phyloP scores from a whole-genome alignment of 225 moss, liverwort and hornwort genomes.

The Marchantia paleacea region DNA sequence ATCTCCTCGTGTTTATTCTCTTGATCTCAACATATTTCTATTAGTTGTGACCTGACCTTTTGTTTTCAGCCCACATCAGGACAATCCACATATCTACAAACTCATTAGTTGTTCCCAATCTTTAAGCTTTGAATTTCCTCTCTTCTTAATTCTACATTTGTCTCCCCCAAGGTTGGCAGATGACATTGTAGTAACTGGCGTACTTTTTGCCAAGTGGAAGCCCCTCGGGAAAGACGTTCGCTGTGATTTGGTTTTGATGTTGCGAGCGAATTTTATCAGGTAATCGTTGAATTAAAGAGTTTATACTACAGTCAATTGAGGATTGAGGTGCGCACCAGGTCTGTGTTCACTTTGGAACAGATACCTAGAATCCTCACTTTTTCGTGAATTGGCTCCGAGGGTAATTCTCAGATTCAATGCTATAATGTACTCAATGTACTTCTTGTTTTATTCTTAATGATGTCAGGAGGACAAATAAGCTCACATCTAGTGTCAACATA shows the following conservation, averaged over 20 bases:
- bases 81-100: too few species aligned
- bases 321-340: too few species aligned
- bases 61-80: too few species aligned
- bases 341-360: too few species aligned
- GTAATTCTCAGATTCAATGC: not conserved
- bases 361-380: too few species aligned
- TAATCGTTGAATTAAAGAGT: conserved; percentile 8
- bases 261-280: conserved; percentile 82
- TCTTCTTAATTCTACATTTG: not conserved
- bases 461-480: conserved; percentile 75
- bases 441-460: not conserved
- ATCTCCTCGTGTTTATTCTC: not conserved
- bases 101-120: too few species aligned
- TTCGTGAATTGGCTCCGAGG: not conserved
- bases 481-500: conserved; percentile 61
- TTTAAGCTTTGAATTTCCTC: not conserved
- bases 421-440: not conserved
- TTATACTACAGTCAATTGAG: too few species aligned
- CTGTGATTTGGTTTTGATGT: conserved; percentile 80
- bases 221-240: conserved; percentile 64
- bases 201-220: conserved; percentile 87
- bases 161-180: conserved; percentile 43
- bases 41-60: too few species aligned
- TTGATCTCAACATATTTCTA: too few species aligned
- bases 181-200: conserved; percentile 79